A percentile compares a stretch with the other conserved stretches of the same genome.
Conservation (phyloP, 2,329 filamentous ascomycete species). For the Ceratocystis papillata region DNA sequence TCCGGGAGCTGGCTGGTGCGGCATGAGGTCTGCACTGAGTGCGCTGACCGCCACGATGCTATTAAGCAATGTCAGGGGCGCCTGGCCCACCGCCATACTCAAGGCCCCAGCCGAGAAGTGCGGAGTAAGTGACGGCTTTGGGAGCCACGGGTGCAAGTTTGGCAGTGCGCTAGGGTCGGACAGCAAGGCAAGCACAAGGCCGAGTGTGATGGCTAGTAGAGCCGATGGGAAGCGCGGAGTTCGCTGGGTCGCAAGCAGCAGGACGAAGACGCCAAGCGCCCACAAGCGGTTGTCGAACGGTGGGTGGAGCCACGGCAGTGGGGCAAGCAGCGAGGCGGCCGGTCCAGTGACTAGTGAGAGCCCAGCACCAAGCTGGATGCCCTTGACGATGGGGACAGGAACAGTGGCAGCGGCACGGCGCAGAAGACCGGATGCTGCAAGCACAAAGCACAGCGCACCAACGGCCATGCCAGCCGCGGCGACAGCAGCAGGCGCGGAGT, state of each 20-base stretch:
- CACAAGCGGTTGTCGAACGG: constrained; percentile 69
- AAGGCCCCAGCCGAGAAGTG: constrained; percentile 33
- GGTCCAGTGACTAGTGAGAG: constrained; percentile 72
- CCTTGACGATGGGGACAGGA: constrained; percentile 80
- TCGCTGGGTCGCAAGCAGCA: constrained; percentile 57
- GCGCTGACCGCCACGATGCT: constrained; percentile 81
- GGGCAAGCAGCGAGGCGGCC: constrained; percentile 54
- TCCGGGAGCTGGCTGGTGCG: constrained; percentile 53
- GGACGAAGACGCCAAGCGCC: constrained; percentile 61
- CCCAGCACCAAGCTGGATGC: constrained; percentile 87
- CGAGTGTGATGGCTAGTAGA: constrained; percentile 57
- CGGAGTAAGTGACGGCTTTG: constrained; percentile 32
- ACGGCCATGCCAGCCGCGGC: constrained; percentile 71
- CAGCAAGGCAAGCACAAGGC: constrained; percentile 52
- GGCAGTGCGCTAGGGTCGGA: constrained; percentile 35
- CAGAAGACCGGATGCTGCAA: constrained; percentile 71
- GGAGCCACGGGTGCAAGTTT: not conserved
- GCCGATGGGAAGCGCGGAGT: constrained; percentile 66
- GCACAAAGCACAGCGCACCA: constrained; percentile 57
- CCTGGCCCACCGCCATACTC: constrained; percentile 66
- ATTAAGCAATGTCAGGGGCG: constrained; percentile 86
- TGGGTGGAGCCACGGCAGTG: constrained; percentile 56
- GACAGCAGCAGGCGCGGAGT: constrained; percentile 35
- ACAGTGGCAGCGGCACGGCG: constrained; percentile 61
- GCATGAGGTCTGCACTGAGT: constrained; percentile 66